A percentile compares a stretch with the other conserved stretches of the same genome.
These are phyloP conservation scores for Raffaelea arxii DNA, from an alignment of 2,329 filamentous ascomycete species.

Conservation along the genomic window DNA sequence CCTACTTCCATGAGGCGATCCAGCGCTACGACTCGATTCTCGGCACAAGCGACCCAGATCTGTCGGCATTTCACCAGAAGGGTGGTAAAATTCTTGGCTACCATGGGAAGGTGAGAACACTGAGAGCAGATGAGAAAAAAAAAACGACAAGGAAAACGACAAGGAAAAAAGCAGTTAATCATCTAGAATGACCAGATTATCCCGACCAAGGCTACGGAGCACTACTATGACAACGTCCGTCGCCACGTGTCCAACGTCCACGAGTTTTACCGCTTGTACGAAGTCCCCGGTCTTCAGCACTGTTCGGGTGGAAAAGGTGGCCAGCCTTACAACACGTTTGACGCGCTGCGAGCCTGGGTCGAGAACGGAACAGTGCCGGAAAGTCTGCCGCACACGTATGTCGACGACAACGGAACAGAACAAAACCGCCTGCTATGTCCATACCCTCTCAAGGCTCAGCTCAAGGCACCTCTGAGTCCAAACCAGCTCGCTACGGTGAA, in stretches of 20 bases:
- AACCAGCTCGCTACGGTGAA: no score
- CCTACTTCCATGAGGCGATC: neutral
- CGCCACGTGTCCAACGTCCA: conserved; percentile 13
- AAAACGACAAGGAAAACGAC: neutral
- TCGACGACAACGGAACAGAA: no score
- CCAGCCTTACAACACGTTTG: conserved; percentile 17
- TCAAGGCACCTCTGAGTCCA: no score
- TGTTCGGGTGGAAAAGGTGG: conserved; percentile 19
- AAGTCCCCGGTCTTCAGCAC: conserved; percentile 22
- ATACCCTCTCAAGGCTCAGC: no score
- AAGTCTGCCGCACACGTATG: no score
- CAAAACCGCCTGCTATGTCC: no score
- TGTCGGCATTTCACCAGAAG: conserved; percentile 28
- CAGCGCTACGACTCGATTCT: conserved; percentile 3
- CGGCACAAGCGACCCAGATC: conserved; percentile 24
- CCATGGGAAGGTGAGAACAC: neutral
- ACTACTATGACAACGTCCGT: conserved; percentile 17
- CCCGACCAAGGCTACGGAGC: conserved; percentile 3
- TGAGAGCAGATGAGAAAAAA: neutral
- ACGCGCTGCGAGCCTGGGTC: conserved; percentile 6
- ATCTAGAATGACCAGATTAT: conserved; percentile 10
- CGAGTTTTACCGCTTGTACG: conserved; percentile 22
- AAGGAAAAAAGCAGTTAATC: neutral
- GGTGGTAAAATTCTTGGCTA: conserved; percentile 35
- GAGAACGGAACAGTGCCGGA: neutral